Evolutionary conservation across 768 basidiomycete species (phyloP).

Genomic region (Suillus decipiens): DNA sequence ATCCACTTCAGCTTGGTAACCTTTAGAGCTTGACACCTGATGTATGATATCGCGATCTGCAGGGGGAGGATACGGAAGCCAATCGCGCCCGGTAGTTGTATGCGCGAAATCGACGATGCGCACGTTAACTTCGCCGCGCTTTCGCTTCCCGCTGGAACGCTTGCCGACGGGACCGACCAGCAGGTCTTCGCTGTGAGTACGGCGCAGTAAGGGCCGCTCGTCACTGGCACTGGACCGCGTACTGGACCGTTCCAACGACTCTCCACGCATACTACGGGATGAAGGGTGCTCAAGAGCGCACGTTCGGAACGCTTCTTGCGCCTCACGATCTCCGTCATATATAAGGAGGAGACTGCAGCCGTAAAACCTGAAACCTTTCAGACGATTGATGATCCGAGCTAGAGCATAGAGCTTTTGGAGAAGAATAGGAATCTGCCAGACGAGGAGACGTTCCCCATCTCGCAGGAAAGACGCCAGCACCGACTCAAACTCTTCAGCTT

Average conservation of each 20-base stretch:
- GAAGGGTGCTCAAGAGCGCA: conserved; percentile 67
- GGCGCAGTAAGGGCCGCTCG: conserved; percentile 53
- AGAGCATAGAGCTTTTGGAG: conserved; percentile 93
- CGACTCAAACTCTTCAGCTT: conserved; percentile 79
- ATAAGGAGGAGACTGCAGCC: conserved; percentile 96
- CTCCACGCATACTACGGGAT: conserved; percentile 68
- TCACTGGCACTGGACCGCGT: conserved; percentile 44
- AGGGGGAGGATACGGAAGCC: conserved; percentile 63
- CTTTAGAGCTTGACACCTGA: conserved; percentile 62
- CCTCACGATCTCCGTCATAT: conserved; percentile 92
- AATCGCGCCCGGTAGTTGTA: conserved; percentile 94
- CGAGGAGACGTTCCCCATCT: conserved; percentile 80
- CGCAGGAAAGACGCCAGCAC: conserved; percentile 82
- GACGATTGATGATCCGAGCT: conserved; percentile 82
- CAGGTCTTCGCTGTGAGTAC: conserved; percentile 80
- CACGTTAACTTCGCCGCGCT: conserved; percentile 90
- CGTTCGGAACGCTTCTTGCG: conserved; percentile 72
- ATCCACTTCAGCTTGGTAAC: conserved; percentile 83
- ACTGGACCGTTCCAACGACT: conserved; percentile 67
- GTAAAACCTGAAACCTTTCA: conserved; percentile 98
- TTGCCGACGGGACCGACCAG: conserved; percentile 66
- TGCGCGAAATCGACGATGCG: conserved; percentile 99
- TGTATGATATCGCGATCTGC: conserved; percentile 39
- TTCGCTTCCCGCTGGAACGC: conserved; percentile 64
- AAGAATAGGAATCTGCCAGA: conserved; percentile 89